Evolutionary conservation across 495 filamentous ascomycete genomes (phyloP), one percentile per base, ranked within the genome.

Genomic region (Staphylotrichum longicolle): DNA sequence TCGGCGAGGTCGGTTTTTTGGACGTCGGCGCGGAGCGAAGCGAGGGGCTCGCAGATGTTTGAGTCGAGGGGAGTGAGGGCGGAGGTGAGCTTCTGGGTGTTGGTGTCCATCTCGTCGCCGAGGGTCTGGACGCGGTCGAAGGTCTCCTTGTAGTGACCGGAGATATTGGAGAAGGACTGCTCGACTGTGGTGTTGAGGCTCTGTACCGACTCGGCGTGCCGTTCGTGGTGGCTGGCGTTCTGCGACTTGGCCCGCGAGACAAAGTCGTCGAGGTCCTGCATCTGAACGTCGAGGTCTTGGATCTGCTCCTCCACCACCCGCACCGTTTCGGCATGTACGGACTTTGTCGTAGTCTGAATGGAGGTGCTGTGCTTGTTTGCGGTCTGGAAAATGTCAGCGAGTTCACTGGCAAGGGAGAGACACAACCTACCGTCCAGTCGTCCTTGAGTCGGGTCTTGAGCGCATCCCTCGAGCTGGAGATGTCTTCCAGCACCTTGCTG

Each of bases 291-390:
- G 75, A 98, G 88, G 60, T 95, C 87, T 44, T 81, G 82, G 77
- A 96, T 88, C 72, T 98, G 95, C 33, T 86, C 87, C 69, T 93
- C 89, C 9, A 97, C 93, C 65, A 96, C 94, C 1, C 86, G 86
- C 20, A 96, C 85, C 0, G 93, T 96, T 74, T 96, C 88, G n/a
- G 90, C 88, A 62, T 98, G 91, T 9, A 98, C 91, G 0, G 91
- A 89, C 57, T 89, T 87, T 1, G 93, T 95, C 0, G 89, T 87
- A 3, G 81, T 81, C 63, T 91, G 88, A 62, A 98, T 91, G 3
- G 89, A 86, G 1, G 75, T 82, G 64, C 90, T 93, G 65, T 91
- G 88, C 63, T 88, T 82, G 62, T 93, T 89, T 33, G 93, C 91
- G 11, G 75, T 70, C 89, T 94, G 58, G 5, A 10, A 27, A 64